Evolutionary conservation across 768 basidiomycete species (phyloP).

Genomic region (Mrakia blollopis): DNA sequence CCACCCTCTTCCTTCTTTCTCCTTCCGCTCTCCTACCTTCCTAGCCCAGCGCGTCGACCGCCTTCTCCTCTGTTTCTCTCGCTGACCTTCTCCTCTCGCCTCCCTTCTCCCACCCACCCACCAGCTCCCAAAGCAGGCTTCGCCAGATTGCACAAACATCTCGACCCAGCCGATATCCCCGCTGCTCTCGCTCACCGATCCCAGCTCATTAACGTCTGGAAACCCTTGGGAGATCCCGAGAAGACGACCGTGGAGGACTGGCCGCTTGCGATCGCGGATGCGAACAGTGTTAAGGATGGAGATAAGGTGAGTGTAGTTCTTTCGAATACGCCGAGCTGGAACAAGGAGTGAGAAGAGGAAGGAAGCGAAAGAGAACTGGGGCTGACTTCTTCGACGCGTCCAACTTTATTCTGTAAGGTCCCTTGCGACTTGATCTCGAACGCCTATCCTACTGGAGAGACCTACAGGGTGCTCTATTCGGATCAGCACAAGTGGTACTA

Average conservation of each 20-base stretch:
- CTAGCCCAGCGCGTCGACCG: too few relatives aligned
- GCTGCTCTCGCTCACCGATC: background rate
- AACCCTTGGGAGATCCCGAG: background rate
- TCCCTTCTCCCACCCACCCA: too few relatives aligned
- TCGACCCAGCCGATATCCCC: background rate
- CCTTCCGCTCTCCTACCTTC: too few relatives aligned
- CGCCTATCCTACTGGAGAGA: constrained; percentile 19
- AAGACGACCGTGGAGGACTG: constrained; percentile 16
- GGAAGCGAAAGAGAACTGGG: background rate
- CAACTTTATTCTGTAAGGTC: too few relatives aligned
- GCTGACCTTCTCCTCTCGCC: background rate
- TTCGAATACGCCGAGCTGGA: background rate
- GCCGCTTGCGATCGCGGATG: constrained; percentile 15
- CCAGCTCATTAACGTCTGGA: constrained; percentile 27
- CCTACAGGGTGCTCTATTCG: background rate
- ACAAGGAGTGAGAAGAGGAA: background rate
- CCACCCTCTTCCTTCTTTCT: background rate
- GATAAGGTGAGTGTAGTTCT: constrained; percentile 7
- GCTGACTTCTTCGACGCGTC: background rate
- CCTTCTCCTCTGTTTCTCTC: too few relatives aligned
- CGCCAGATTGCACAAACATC: constrained; percentile 1
- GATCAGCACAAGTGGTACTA: constrained; percentile 13
- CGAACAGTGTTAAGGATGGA: background rate
- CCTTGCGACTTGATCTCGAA: constrained; percentile 13
- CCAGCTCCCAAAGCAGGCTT: constrained; percentile 18